These are phyloP conservation scores for Yamadazyma takamatsuzukensis DNA, from an alignment of 805 yeast genomes.

Conservation along the genomic window DNA sequence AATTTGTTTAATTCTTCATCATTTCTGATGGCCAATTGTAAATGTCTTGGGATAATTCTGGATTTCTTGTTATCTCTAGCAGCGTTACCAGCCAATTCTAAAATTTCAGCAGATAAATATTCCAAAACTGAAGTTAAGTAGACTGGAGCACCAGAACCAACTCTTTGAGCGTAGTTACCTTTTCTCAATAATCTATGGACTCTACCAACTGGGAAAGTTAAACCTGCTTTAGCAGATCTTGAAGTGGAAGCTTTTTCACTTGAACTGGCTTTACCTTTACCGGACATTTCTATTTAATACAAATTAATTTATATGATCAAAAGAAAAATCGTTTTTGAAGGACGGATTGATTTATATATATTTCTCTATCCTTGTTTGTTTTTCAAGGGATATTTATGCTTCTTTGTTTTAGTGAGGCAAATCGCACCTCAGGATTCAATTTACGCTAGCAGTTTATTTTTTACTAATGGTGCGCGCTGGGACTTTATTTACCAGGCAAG, in stretches of 20 bases:
- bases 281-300: constrained; percentile 56
- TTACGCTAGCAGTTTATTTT: no score
- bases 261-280: constrained; percentile 91
- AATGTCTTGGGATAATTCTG: constrained; percentile 98
- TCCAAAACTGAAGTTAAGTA: constrained; percentile 96
- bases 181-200: constrained; percentile 94
- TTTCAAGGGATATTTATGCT: no score
- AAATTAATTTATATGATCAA: constrained; percentile 2
- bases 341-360: no score
- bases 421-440: no score
- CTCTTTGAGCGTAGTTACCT: constrained; percentile 97
- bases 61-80: constrained; percentile 99
- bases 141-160: constrained; percentile 99
- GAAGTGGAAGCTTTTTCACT: constrained; percentile 95
- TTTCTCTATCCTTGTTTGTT: no score
- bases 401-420: no score
- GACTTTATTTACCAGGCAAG: no score
- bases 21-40: constrained; percentile 97
- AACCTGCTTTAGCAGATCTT: constrained; percentile 98
- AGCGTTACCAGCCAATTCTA: constrained; percentile 98
- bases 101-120: constrained; percentile 95
- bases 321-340: constrained; percentile 4
- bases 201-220: constrained; percentile 99
- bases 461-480: no score
- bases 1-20: constrained; percentile 98